Evolutionary conservation across 2,329 filamentous ascomycete species (phyloP).

Genomic region (Leptographium flavum): DNA sequence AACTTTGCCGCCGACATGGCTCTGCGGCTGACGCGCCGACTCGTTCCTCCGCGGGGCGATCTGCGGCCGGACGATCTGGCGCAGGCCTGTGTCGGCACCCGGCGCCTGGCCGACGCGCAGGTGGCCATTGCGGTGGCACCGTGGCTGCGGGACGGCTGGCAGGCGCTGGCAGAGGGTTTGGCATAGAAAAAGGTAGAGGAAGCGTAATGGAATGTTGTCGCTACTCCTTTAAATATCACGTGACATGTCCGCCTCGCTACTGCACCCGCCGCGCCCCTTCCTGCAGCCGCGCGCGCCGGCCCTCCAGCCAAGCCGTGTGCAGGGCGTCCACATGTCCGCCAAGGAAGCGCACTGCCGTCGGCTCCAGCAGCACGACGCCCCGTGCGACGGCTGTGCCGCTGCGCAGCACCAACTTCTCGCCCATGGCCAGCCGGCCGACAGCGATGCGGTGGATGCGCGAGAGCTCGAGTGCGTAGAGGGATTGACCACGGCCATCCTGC

Average conservation of each 20-base stretch:
- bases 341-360: conserved; percentile 52
- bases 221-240: not conserved
- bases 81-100: conserved; percentile 59
- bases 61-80: conserved; percentile 58
- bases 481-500: conserved; percentile 62
- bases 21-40: conserved; percentile 59
- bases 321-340: conserved; percentile 76
- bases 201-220: not conserved
- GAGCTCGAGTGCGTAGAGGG: conserved; percentile 61
- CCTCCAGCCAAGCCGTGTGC: conserved; percentile 64
- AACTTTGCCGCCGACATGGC: conserved; percentile 59
- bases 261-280: conserved; percentile 28
- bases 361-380: conserved; percentile 66
- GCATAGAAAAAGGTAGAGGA: not conserved
- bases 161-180: conserved; percentile 31
- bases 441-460: conserved; percentile 49
- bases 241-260: conserved; percentile 12
- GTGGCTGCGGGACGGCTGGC: conserved; percentile 58
- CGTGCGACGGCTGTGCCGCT: conserved; percentile 52
- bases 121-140: conserved; percentile 67
- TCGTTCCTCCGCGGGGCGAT: conserved; percentile 56
- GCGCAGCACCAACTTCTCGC: conserved; percentile 65
- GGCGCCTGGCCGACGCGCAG: conserved; percentile 59
- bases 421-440: conserved; percentile 53
- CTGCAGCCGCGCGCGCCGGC: conserved; percentile 54